Base-by-base conservation (phyloP, 768 basidiomycete genomes). In the Artomyces pyxidatus region DNA sequence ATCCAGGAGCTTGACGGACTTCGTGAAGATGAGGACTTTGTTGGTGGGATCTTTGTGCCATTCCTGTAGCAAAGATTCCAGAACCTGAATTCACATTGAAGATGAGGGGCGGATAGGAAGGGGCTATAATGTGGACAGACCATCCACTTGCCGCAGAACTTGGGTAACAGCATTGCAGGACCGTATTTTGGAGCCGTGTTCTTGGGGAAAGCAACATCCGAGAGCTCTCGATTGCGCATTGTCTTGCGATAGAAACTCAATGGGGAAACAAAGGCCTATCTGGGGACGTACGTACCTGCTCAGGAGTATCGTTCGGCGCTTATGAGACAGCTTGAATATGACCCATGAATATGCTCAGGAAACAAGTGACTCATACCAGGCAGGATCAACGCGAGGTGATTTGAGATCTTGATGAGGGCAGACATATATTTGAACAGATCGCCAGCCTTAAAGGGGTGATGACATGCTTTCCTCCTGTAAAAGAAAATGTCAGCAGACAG, bases 1-100 rank as follows among this genome's bases (percentile, higher is more conserved):
- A 16, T 87, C 84, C 11, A 97, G 71, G 22, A 97, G 68, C 62
- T 93, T 91, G 48, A 94, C 88, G 1, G 89, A 87, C 63, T 92
- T 92, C 3, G 92, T 93, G 66, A 97, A 97, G 50, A 97, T 82
- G 37, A 97, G 71, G 35, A 96, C 90, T 67, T 96, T 97, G 66
- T 88, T 93, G 0, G 75, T 71, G 6, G 58, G 62, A 41, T 82
- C 80, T 56, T 76, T 77, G 58, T 76, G 75, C 77, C 83, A 83
- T 39, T 82, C 75, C 41, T 73, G 75, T 19, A 97, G 68, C 2
- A 87, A 68, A 6, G 71, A 68, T 50, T 82, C 73, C 7, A 93
- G 69, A 0, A 88, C 77, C 87, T 92, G 54, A 1, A 5, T n/a
- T n/a, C n/a, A n/a, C n/a, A n/a, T n/a, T n/a, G n/a, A n/a, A n/a